Evolutionary conservation across 768 basidiomycete genomes (phyloP), one percentile per base, ranked within the genome.

Genomic region (Cystobasidiopsis lactophilus): DNA sequence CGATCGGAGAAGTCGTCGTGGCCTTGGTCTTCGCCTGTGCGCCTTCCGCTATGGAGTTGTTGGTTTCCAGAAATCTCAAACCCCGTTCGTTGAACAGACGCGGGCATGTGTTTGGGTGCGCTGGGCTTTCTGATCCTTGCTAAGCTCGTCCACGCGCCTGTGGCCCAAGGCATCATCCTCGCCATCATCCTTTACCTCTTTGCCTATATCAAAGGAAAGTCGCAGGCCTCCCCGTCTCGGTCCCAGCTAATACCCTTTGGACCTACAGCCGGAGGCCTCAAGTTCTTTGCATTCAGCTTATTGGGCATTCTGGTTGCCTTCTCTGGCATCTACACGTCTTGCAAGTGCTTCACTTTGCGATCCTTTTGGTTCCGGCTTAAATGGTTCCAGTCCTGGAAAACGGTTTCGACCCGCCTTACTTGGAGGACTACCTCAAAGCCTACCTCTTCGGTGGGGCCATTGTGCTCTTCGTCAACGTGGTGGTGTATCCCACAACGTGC

Each of bases 161-260:
- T 66, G 39, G 64, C 63, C 1, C 66, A 66, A 44, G 66, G 59
- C 18, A 58, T 67, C 40, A 56, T 65, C 2, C 64, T 65, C 38
- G 61, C 57, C 18, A 21, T 61, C 27, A 47, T 65, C 30, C 57
- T 67, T n/a, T 67, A 64, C 43, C 18, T 62, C 19, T 43, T 65
- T 29, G 33, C 33, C 33, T 35, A 31, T 29, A 27, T 43, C 21
- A 43, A 27, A 43, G n/a, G n/a, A n/a, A n/a, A n/a, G n/a, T n/a
- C n/a, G n/a, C n/a, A n/a, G n/a, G n/a, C n/a, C n/a, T n/a, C n/a
- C n/a, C n/a, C n/a, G n/a, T n/a, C n/a, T n/a, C n/a, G n/a, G n/a
- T n/a, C n/a, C n/a, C n/a, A n/a, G n/a, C n/a, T n/a, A n/a, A n/a
- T n/a, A n/a, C n/a, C n/a, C n/a, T n/a, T n/a, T n/a, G n/a, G n/a